Base-by-base conservation (phyloP, 306 rosid species). In the Quercus aquifolioides region DNA sequence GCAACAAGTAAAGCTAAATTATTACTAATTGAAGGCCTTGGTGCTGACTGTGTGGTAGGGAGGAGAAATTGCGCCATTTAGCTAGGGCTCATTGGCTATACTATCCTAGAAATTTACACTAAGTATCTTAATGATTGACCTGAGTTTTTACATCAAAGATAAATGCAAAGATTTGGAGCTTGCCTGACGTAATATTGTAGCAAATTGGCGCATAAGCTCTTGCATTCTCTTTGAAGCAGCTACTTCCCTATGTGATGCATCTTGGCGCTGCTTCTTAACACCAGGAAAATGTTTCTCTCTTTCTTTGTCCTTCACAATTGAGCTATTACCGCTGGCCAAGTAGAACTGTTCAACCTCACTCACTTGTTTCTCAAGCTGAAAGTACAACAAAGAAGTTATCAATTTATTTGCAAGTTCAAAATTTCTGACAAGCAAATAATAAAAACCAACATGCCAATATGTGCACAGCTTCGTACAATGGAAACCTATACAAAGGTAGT, bases 351-450 rank as follows among this genome's bases (percentile, higher is more conserved):
- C 94, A 68, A 92, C 79, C 72, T 89, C 91, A 64, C 75, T 74
- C 59, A 91, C 87, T 79, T 79, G 87, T 75, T 88, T 77, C 88
- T 94, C 96, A 70, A 92, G 86, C 97, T 92, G 89, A 80, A 89
- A 73, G 33, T 55, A 81, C 57, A 62, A 63, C 51, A 69, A 9
- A 3, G 76, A 79, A 81, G 19, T 21, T 74, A 74, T 52, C 63
- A 69, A 55, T 59, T 67, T 46, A 20, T 68, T 67, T 78, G 52
- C 35, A 78, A 71, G 68, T 76, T 68, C 38, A 28, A 60, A 69
- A 30, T 41, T 64, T 71, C 57, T 25, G 23, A 78, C 59, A 62
- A 58, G 33, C 14, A 76, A 41, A 68, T 41, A 73, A 71, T 25
- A 8, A 80, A 68, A 64, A 73, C 33, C 54, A 52, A 56, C 62